Conservation (phyloP, 2,329 filamentous ascomycete genomes). For the Fusarium tuaranense region DNA sequence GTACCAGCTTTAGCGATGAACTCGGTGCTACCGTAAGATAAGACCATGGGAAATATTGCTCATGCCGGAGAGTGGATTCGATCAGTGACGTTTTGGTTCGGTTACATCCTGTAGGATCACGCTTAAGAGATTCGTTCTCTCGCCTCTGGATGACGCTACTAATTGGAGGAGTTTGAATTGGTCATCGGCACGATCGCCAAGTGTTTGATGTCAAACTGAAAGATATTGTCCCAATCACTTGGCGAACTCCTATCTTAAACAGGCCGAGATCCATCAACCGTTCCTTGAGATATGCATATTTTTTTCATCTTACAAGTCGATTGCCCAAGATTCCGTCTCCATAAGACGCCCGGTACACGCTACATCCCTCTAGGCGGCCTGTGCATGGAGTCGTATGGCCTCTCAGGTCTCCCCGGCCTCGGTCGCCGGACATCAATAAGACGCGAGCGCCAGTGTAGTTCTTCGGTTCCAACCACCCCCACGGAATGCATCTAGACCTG, state of each 20-base stretch:
- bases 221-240: not conserved
- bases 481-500: not conserved
- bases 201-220: not conserved
- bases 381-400: not conserved
- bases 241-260: not conserved
- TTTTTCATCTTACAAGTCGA: not conserved
- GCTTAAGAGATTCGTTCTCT: not conserved
- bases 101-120: not conserved
- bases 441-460: not conserved
- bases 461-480: not conserved
- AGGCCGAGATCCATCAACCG: not conserved
- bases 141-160: not conserved
- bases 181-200: not conserved
- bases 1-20: not conserved
- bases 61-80: not conserved
- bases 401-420: not conserved
- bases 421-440: not conserved
- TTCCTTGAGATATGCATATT: not conserved
- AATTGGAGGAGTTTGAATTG: not conserved
- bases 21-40: not conserved
- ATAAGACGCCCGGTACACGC: not conserved
- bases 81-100: not conserved
- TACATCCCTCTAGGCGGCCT: not conserved
- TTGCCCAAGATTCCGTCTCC: not conserved
- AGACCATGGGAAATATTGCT: not conserved